phyloP scores from a whole-genome alignment of 2,329 filamentous ascomycete genomes.

The Lomentospora prolificans region DNA sequence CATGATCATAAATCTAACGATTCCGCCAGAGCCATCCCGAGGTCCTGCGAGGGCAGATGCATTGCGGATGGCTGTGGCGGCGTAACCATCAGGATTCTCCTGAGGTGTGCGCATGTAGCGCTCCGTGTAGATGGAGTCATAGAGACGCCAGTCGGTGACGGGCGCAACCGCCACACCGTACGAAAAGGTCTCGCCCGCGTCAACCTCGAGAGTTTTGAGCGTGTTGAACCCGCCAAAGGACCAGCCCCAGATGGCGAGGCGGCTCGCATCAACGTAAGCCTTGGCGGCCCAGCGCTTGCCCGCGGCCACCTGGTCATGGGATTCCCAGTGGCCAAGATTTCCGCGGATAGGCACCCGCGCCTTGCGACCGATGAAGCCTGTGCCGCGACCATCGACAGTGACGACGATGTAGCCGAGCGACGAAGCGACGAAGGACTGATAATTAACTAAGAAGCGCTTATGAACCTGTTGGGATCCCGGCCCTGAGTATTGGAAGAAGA shows the following conservation, averaged over 20 bases:
- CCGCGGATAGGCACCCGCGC: constrained; percentile 74
- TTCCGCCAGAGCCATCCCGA: constrained; percentile 23
- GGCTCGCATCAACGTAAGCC: constrained; percentile 69
- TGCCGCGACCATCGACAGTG: constrained; percentile 88
- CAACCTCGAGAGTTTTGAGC: constrained; percentile 85
- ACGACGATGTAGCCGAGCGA: constrained; percentile 86
- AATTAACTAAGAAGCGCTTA: constrained; percentile 75
- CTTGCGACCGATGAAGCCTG: constrained; percentile 78
- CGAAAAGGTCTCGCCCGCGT: constrained; percentile 80
- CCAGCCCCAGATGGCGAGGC: constrained; percentile 97
- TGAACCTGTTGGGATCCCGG: constrained; percentile 85
- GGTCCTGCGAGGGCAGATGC: constrained; percentile 56
- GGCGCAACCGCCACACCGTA: constrained; percentile 98
- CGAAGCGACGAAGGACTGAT: constrained; percentile 80
- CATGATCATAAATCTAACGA: constrained; percentile 87
- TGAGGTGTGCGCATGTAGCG: constrained; percentile 95
- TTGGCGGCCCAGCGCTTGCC: constrained; percentile 76
- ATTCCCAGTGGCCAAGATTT: constrained; percentile 76
- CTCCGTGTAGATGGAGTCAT: constrained; percentile 90
- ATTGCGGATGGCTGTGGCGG: constrained; percentile 63
- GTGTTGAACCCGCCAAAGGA: constrained; percentile 94
- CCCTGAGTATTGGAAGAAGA: constrained; percentile 92
- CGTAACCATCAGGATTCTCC: constrained; percentile 69
- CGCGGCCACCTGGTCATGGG: constrained; percentile 82
- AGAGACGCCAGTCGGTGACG: constrained; percentile 96